Conservation (phyloP, 306 rosid species). For the Geum urbanum region DNA sequence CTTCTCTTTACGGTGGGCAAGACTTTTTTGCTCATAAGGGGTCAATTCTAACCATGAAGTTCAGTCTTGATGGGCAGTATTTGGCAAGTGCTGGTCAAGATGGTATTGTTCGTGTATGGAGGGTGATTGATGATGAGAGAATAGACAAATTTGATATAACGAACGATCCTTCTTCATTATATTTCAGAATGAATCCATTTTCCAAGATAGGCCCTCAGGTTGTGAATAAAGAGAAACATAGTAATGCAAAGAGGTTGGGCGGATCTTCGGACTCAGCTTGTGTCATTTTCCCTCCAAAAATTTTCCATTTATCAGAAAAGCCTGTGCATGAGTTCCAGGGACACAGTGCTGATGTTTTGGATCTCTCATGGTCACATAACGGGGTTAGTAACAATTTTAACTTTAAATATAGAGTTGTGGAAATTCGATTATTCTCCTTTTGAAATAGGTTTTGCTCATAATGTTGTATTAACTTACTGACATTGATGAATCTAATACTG, state of each 20-base stretch:
- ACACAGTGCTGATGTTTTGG: slow-evolving; percentile 65
- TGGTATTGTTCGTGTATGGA: slow-evolving; percentile 74
- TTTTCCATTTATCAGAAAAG: slow-evolving; percentile 52
- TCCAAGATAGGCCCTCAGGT: slow-evolving; percentile 43
- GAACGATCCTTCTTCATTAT: slow-evolving; percentile 59
- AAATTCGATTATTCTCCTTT: not conserved
- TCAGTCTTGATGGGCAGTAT: slow-evolving; percentile 73
- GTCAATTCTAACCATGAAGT: slow-evolving; percentile 71
- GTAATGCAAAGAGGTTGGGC: slow-evolving; percentile 36
- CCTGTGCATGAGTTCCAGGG: slow-evolving; percentile 78
- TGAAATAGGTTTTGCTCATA: not conserved
- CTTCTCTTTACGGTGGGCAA: slow-evolving; percentile 65
- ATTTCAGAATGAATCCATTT: slow-evolving; percentile 56
- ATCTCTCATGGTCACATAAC: slow-evolving; percentile 79
- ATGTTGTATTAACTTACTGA: slow-evolving; percentile 8
- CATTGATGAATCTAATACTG: slow-evolving; percentile 15
- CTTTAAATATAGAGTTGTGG: not conserved
- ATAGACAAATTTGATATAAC: slow-evolving; percentile 36
- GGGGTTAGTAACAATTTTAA: slow-evolving; percentile 52
- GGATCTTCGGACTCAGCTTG: slow-evolving; percentile 61
- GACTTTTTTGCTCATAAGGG: slow-evolving; percentile 74
- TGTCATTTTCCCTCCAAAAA: slow-evolving; percentile 67
- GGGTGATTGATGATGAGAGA: slow-evolving; percentile 61
- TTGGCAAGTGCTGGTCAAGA: slow-evolving; percentile 86
- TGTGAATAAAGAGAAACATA: slow-evolving; percentile 43